Conservation (phyloP, 2,329 filamentous ascomycete genomes). For the Cercospora nicotianae region DNA sequence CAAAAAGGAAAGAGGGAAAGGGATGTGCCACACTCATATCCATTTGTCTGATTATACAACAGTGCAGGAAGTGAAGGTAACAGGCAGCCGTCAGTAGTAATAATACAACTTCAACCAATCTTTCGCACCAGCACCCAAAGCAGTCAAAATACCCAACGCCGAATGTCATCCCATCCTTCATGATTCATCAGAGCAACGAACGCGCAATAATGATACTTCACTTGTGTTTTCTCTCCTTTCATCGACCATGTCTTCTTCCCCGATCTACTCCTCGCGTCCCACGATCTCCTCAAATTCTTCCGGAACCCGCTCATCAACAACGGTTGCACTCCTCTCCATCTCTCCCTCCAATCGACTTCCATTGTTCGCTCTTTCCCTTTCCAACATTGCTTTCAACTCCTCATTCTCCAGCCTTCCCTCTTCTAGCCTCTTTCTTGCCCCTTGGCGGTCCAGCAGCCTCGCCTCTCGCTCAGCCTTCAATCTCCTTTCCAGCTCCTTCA, state of each 20-base stretch:
- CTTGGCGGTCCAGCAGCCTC: slow-evolving; percentile 77
- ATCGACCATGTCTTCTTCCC: not conserved
- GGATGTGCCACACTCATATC: not conserved
- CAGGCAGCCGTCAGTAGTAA: not conserved
- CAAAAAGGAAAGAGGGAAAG: not conserved
- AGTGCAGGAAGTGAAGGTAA: not conserved
- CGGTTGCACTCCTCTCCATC: not conserved
- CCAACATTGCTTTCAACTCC: slow-evolving; percentile 65
- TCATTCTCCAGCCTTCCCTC: slow-evolving; percentile 74
- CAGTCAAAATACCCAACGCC: not conserved
- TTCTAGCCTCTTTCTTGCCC: slow-evolving; percentile 76
- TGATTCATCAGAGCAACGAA: slow-evolving; percentile 1
- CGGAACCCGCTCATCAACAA: not conserved
- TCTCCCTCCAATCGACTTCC: not conserved
- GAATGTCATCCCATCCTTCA: not conserved
- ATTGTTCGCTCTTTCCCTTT: slow-evolving; percentile 44
- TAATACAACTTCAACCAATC: not conserved
- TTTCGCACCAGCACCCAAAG: not conserved
- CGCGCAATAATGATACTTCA: not conserved
- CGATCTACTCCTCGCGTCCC: not conserved
- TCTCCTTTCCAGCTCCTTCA: slow-evolving; percentile 84
- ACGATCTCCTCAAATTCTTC: not conserved
- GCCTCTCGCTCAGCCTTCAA: slow-evolving; percentile 89
- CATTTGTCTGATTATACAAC: not conserved
- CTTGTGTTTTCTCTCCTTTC: not conserved